These are phyloP conservation scores for Dissophora ornata DNA, from an alignment of 192 early-diverging fungal species.

Conservation along the genomic window DNA sequence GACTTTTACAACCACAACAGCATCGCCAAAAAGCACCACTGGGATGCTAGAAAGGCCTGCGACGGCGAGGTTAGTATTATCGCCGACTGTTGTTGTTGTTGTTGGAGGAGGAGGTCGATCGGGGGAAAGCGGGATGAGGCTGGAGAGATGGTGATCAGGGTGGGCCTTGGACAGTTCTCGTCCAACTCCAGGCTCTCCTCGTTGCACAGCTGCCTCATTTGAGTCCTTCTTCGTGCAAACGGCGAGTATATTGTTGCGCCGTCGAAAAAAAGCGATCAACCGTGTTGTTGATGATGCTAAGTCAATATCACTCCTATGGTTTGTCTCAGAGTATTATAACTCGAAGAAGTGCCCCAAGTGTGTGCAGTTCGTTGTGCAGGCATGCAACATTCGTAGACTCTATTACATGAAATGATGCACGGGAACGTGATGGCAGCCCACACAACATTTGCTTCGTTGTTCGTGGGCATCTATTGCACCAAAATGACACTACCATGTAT, in stretches of 20 bases:
- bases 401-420: conserved; percentile 2
- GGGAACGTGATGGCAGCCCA: conserved; percentile 6
- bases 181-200: too few species aligned
- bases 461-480: background rate
- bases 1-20: background rate
- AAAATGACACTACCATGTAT: too few species aligned
- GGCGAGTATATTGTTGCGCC: background rate
- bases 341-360: conserved; percentile 28
- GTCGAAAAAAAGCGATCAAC: background rate
- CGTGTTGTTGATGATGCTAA: background rate
- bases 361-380: conserved; percentile 21
- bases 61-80: conserved; percentile 1
- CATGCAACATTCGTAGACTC: background rate
- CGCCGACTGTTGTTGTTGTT: background rate
- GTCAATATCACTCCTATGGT: background rate
- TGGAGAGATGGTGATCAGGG: conserved; percentile 20
- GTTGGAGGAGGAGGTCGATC: conserved; percentile 17
- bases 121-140: background rate
- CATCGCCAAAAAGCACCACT: conserved; percentile 7
- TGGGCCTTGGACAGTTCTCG: conserved; percentile 25
- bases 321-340: conserved; percentile 12
- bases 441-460: conserved; percentile 5
- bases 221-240: too few species aligned
- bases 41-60: conserved; percentile 1
- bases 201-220: too few species aligned